phyloP scores from a whole-genome alignment of 306 rosid genomes.

The Hippophae tibetana region DNA sequence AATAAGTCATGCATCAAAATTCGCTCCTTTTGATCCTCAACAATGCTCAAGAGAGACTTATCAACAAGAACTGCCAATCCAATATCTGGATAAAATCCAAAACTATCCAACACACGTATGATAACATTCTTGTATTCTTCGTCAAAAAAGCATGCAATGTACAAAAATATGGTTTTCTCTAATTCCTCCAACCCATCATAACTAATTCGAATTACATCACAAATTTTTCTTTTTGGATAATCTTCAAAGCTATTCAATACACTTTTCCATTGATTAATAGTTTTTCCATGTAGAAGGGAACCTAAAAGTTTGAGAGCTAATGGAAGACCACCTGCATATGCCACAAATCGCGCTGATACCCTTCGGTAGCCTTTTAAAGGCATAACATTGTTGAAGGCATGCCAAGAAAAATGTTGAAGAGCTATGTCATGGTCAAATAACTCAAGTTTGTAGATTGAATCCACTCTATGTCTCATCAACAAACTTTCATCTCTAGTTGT shows the following conservation, averaged over 20 bases:
- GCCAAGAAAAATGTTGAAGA: too few species aligned
- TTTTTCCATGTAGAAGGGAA: constrained; percentile 9
- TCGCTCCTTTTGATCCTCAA: neutral
- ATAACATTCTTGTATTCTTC: constrained; percentile 2
- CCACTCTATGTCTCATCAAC: too few species aligned
- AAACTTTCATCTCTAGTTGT: too few species aligned
- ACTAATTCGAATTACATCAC: neutral
- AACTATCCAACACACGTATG: constrained; percentile 1
- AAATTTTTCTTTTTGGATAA: neutral
- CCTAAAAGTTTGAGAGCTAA: constrained; percentile 34
- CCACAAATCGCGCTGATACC: neutral
- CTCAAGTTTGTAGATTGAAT: neutral
- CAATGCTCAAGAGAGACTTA: constrained; percentile 1
- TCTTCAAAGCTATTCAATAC: neutral
- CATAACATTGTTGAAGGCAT: too few species aligned
- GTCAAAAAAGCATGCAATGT: constrained; percentile 12
- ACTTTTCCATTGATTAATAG: neutral
- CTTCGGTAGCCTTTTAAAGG: neutral
- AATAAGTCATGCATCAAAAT: constrained; percentile 21
- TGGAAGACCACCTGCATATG: constrained; percentile 14
- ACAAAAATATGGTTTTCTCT: constrained; percentile 4
- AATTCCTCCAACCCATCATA: neutral
- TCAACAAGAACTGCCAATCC: neutral
- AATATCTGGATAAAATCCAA: constrained; percentile 1
- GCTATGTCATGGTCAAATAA: neutral